Percentiles rank a stretch among this genome's conserved stretches.
These are phyloP conservation scores for Graphium sp. DNA, from an alignment of 2,329 filamentous ascomycete genomes.

Conservation along the genomic window DNA sequence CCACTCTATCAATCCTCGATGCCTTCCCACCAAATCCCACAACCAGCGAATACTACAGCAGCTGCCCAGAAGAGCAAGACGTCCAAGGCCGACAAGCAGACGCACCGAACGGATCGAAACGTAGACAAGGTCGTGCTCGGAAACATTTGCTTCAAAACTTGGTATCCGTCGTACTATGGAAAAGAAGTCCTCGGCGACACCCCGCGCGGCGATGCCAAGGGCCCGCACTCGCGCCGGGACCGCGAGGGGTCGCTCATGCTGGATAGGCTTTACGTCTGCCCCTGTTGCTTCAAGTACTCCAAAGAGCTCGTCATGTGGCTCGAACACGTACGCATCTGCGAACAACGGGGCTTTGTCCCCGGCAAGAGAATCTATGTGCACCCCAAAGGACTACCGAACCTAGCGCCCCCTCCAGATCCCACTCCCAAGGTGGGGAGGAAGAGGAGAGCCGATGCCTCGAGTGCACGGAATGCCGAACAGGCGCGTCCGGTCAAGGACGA, in stretches of 20 bases:
- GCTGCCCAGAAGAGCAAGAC: slow-evolving; percentile 17
- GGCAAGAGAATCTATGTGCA: slow-evolving; percentile 61
- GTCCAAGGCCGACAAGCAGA: slow-evolving; percentile 13
- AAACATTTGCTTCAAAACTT: slow-evolving; percentile 68
- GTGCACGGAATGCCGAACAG: not conserved
- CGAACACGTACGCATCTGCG: slow-evolving; percentile 40
- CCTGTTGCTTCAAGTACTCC: slow-evolving; percentile 88
- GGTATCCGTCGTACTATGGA: slow-evolving; percentile 84
- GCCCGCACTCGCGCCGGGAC: slow-evolving; percentile 10
- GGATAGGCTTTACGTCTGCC: slow-evolving; percentile 68
- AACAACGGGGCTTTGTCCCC: slow-evolving; percentile 32
- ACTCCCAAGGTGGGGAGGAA: slow-evolving; percentile 13
- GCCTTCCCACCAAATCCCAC: slow-evolving; percentile 8
- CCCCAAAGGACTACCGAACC: slow-evolving; percentile 13
- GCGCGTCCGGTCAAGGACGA: slow-evolving; percentile 33
- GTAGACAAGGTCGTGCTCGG: slow-evolving; percentile 78
- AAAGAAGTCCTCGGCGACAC: slow-evolving; percentile 48
- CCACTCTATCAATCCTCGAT: slow-evolving; percentile 7
- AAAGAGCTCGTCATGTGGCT: slow-evolving; percentile 41
- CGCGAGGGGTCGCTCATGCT: slow-evolving; percentile 25
- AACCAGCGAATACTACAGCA: slow-evolving; percentile 3
- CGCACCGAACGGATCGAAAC: slow-evolving; percentile 46
- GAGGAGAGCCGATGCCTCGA: slow-evolving; percentile 13
- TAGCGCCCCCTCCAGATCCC: not conserved
- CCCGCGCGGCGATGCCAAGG: slow-evolving; percentile 12